Evolutionary conservation across 768 basidiomycete genomes (phyloP).

Genomic region (Boletus vinaceobasis): DNA sequence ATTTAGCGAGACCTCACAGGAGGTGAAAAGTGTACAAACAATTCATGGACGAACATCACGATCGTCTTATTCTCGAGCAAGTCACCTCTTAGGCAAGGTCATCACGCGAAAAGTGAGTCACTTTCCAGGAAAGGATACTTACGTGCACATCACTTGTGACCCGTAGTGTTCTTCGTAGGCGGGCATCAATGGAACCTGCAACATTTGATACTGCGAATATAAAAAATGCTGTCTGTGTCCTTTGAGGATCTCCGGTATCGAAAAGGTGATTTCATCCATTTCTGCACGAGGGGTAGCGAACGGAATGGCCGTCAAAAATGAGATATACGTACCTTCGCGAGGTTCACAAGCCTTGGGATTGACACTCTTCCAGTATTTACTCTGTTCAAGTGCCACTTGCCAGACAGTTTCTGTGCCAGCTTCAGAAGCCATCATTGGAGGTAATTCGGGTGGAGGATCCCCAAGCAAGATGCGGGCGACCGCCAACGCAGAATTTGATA

Average conservation of each 20-base stretch:
- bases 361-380: slow-evolving; percentile 87
- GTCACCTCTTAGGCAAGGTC: slow-evolving; percentile 51
- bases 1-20: background rate
- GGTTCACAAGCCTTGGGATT: slow-evolving; percentile 82
- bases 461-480: slow-evolving; percentile 89
- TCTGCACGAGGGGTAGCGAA: slow-evolving; percentile 37
- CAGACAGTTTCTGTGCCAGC: slow-evolving; percentile 86
- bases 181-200: slow-evolving; percentile 74
- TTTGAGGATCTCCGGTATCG: slow-evolving; percentile 83
- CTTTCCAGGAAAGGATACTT: slow-evolving; percentile 30
- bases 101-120: background rate
- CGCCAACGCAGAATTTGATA: slow-evolving; percentile 82
- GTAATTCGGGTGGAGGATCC: slow-evolving; percentile 74
- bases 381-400: slow-evolving; percentile 83
- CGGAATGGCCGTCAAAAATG: background rate
- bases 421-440: slow-evolving; percentile 71
- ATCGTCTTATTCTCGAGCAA: slow-evolving; percentile 74
- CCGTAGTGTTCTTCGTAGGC: slow-evolving; percentile 71
- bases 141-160: slow-evolving; percentile 90
- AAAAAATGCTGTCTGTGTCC: slow-evolving; percentile 84
- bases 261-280: slow-evolving; percentile 56
- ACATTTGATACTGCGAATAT: slow-evolving; percentile 71
- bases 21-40: slow-evolving; percentile 51
- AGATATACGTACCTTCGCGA: slow-evolving; percentile 55
- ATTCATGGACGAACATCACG: slow-evolving; percentile 90